Base-by-base conservation (phyloP, 495 filamentous ascomycete genomes). In the Penicillium verhagenii region DNA sequence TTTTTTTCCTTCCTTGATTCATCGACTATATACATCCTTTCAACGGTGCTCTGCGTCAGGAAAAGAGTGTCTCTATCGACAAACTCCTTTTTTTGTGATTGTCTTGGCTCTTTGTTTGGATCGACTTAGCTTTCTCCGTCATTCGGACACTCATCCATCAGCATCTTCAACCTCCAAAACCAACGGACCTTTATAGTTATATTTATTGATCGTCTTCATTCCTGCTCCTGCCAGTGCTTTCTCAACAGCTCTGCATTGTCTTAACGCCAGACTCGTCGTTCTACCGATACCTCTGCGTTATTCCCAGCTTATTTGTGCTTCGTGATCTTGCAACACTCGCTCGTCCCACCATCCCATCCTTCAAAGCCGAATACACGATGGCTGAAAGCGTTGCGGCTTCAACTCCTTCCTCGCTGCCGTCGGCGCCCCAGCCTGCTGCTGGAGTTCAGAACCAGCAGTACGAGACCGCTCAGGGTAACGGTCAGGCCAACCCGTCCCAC, bases 361-460 rank as follows among this genome's bases (percentile, higher is more conserved):
- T 50, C 43, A 44, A 48, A 60, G 57, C 47, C 52, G 52, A 45
- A 57, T 60, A 64, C 70, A 71, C 70, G 65, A 91, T 91, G 87
- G 81, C 86, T 70, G 87, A 91, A 61, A 83, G 79, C 74, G 77
- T 76, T 58, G 72, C 81, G 37, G 70, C 79, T 58, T 59, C 82
- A 46, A 69, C 79, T 58, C 64, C 79, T 39, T 73, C 82, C 11
- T 69, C 78, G 23, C 80, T 88, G 43, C 86, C 86, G 14, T 82
- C 82, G 11, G 84, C 86, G 21, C 83, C 86, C 23, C 85, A 86
- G 70, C 69, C 82, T 31, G 81, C 86, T 56, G 76, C 84, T 52
- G 85, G 85, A 65, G 86, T 86, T 42, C 84, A 86, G 49, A 86
- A 85, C 54, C 88, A 88, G 68, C 82, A 81, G 68, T 85, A 82